Evolutionary conservation across 2,329 filamentous ascomycete genomes (phyloP).

Genomic region (Graphiopsis chlorocephala): DNA sequence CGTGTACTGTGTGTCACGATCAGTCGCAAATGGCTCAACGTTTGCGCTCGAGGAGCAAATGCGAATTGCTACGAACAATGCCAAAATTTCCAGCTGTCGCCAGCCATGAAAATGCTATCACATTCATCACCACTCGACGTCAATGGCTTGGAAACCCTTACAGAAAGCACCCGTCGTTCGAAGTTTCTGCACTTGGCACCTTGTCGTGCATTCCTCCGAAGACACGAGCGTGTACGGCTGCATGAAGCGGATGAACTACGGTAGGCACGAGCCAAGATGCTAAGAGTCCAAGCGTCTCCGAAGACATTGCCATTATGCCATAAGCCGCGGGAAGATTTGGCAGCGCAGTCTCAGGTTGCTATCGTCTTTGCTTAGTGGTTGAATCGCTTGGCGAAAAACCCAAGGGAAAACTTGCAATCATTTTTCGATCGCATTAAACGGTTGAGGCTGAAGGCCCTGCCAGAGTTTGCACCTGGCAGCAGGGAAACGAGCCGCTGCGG

Average conservation of each 20-base stretch:
- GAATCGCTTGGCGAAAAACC: neutral
- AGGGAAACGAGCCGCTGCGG: slow-evolving; percentile 10
- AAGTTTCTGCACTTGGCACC: slow-evolving; percentile 14
- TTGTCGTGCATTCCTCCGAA: neutral
- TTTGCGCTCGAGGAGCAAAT: neutral
- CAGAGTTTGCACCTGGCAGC: neutral
- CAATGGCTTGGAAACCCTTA: slow-evolving; percentile 4
- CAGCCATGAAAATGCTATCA: neutral
- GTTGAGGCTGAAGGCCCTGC: neutral
- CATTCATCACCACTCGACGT: neutral
- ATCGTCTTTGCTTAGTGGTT: slow-evolving; percentile 10
- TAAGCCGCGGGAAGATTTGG: slow-evolving; percentile 7
- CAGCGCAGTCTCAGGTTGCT: neutral
- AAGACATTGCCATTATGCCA: neutral
- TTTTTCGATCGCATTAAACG: neutral
- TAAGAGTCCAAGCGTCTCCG: neutral
- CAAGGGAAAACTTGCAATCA: neutral
- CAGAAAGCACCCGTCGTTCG: neutral
- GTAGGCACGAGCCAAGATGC: slow-evolving; percentile 12
- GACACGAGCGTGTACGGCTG: slow-evolving; percentile 5
- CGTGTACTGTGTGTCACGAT: neutral
- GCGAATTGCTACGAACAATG: neutral
- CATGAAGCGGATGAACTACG: slow-evolving; percentile 11
- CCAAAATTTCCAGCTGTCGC: neutral
- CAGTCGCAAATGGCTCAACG: neutral